Conservation (phyloP, 768 basidiomycete genomes). For the Mycena floridula region DNA sequence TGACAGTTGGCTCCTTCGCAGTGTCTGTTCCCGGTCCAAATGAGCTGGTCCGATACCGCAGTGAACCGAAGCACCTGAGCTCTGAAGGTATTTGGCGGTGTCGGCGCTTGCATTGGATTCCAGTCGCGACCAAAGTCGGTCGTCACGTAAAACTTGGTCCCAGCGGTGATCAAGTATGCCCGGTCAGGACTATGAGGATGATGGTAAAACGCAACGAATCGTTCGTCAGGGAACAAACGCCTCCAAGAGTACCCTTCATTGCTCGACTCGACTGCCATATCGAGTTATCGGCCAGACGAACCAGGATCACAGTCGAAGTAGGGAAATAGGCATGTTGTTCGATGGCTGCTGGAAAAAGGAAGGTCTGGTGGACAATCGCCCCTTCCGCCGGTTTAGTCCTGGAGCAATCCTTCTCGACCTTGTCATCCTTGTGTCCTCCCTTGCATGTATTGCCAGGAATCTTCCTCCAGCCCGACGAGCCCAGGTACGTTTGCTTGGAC, state of each 20-base stretch:
- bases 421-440: slow-evolving; percentile 70
- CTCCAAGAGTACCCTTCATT: slow-evolving; percentile 95
- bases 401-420: slow-evolving; percentile 69
- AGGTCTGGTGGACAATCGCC: slow-evolving; percentile 69
- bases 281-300: slow-evolving; percentile 66
- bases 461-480: slow-evolving; percentile 89
- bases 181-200: slow-evolving; percentile 78
- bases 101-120: slow-evolving; percentile 52
- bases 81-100: slow-evolving; percentile 73
- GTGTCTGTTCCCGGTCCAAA: slow-evolving; percentile 79
- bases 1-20: slow-evolving; percentile 77
- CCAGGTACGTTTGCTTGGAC: slow-evolving; percentile 67
- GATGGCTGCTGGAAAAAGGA: slow-evolving; percentile 58
- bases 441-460: slow-evolving; percentile 91
- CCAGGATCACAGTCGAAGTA: too few relatives aligned
- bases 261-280: slow-evolving; percentile 94
- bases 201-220: slow-evolving; percentile 78
- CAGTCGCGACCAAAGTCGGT: slow-evolving; percentile 76
- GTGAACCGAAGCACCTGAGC: slow-evolving; percentile 83
- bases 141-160: slow-evolving; percentile 64
- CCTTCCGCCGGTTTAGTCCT: slow-evolving; percentile 78
- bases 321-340: slow-evolving; percentile 83
- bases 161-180: slow-evolving; percentile 83
- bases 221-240: slow-evolving; percentile 50
- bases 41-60: slow-evolving; percentile 74